A percentile compares a stretch with the other conserved stretches of the same genome.
These are phyloP conservation scores for Ophiostoma sp. DNA, from an alignment of 2,329 filamentous ascomycete species.

Conservation along the genomic window DNA sequence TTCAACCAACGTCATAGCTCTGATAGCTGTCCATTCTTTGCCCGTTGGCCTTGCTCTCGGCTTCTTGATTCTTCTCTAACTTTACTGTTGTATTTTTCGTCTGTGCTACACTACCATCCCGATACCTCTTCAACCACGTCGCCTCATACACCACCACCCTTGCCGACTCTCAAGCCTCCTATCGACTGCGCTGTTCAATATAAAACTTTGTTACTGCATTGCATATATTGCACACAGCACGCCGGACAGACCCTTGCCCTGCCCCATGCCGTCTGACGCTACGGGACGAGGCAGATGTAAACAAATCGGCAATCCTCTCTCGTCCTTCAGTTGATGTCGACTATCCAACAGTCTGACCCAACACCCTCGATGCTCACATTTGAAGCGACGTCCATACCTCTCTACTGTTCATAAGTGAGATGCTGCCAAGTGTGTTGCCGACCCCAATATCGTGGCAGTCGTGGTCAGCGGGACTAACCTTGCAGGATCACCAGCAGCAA, in stretches of 20 bases:
- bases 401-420: background rate
- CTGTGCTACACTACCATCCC: background rate
- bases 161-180: background rate
- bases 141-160: background rate
- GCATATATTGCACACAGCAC: background rate
- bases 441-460: too few relatives aligned
- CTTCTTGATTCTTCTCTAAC: background rate
- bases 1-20: background rate
- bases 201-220: background rate
- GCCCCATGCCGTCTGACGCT: background rate
- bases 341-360: background rate
- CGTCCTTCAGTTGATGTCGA: background rate
- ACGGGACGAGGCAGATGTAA: background rate
- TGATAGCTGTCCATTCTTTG: background rate
- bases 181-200: background rate
- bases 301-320: background rate
- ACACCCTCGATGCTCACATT: background rate
- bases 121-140: background rate
- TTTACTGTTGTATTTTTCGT: background rate
- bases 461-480: background rate
- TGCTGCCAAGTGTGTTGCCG: conserved; percentile 22
- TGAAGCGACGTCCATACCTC: background rate
- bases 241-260: background rate
- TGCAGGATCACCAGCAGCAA: conserved; percentile 30
- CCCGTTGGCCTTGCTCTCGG: background rate